These are phyloP conservation scores for Erysimum cheiri DNA, from an alignment of 441 rosid species.

Conservation along the genomic window DNA sequence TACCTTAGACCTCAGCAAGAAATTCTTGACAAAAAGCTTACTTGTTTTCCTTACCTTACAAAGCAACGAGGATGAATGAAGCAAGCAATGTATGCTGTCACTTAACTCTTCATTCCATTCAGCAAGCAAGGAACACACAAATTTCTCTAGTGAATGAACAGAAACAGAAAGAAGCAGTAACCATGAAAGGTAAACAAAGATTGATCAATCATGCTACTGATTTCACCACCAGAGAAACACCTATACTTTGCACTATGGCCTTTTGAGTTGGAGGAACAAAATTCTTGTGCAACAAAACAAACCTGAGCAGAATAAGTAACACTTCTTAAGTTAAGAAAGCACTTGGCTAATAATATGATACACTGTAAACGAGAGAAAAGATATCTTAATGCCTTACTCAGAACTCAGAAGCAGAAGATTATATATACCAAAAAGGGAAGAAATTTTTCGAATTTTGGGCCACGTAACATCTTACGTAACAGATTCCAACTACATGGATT, in stretches of 20 bases:
- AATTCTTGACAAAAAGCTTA: neutral
- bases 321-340: neutral
- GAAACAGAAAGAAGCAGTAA: conserved; percentile 15
- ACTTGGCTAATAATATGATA: neutral
- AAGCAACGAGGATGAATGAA: conserved; percentile 14
- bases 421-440: conserved; percentile 13
- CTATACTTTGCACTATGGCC: neutral
- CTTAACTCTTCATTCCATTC: neutral
- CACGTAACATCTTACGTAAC: conserved; percentile 49
- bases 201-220: conserved; percentile 10
- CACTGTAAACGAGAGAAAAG: neutral
- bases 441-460: conserved; percentile 32
- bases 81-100: conserved; percentile 14
- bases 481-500: conserved; percentile 46
- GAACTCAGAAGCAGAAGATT: conserved; percentile 29
- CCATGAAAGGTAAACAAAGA: neutral
- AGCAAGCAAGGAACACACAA: neutral
- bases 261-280: conserved; percentile 6
- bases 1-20: conserved; percentile 6
- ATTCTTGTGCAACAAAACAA: conserved; percentile 23
- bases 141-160: conserved; percentile 12
- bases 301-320: conserved; percentile 1
- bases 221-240: conserved; percentile 1
- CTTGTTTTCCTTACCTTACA: neutral
- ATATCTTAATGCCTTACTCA: neutral